Percentiles rank a stretch among this genome's conserved stretches.
These are phyloP conservation scores for Coemansia sp. DNA, from an alignment of 192 early-diverging fungal genomes.

Conservation along the genomic window DNA sequence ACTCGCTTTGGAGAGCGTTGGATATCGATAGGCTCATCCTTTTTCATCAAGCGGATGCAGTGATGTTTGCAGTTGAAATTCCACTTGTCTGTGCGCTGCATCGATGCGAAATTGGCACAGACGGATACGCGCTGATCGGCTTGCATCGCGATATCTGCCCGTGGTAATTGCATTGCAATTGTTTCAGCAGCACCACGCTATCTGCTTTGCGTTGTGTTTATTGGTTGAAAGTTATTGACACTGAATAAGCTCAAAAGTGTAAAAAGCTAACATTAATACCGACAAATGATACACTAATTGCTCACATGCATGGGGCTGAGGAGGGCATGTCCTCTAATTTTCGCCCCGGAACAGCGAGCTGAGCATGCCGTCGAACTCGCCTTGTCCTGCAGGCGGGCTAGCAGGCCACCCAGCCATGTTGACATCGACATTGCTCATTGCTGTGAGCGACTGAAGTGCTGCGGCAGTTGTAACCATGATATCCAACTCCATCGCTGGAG, in stretches of 20 bases:
- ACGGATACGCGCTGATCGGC: not conserved
- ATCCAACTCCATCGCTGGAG: conserved; percentile 13
- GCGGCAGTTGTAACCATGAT: not conserved
- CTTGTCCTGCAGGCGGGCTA: conserved; percentile 1
- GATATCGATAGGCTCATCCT: not conserved
- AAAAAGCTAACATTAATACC: not conserved
- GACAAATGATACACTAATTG: not conserved
- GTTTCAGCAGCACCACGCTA: not conserved
- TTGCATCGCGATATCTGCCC: not conserved
- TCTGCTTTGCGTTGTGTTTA: too few relatives aligned
- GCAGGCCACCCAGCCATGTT: not conserved
- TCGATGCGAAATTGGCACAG: not conserved
- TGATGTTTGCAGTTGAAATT: not conserved
- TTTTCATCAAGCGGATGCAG: not conserved
- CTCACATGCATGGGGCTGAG: not conserved
- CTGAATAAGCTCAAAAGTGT: not conserved
- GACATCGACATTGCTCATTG: not conserved
- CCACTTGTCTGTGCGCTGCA: not conserved
- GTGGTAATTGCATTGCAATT: not conserved
- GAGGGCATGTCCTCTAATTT: not conserved
- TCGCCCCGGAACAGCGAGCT: conserved; percentile 15
- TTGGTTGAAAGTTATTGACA: not conserved
- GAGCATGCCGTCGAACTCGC: conserved; percentile 14
- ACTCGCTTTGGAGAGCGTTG: not conserved
- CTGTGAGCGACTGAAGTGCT: conserved; percentile 10